Evolutionary conservation across 768 basidiomycete genomes (phyloP), one percentile per base, ranked within the genome.

Genomic region (Asterophora parasitica): DNA sequence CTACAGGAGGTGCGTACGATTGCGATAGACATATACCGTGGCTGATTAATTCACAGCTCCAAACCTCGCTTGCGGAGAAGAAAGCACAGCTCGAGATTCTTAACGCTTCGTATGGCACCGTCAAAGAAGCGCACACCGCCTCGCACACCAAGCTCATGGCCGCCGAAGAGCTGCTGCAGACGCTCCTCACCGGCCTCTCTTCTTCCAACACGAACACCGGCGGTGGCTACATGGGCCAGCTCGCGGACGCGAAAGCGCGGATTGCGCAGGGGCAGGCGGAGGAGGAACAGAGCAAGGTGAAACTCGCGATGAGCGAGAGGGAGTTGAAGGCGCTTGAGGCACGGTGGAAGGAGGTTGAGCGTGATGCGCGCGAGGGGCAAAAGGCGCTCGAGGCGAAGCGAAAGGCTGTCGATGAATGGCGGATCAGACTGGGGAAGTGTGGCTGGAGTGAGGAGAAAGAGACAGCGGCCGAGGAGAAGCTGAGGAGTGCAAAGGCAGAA

Each of bases 141-240:
- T 73, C 81, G 2, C 74, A 82, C 47, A 69, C 75, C 4, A 76
- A 82, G 23, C 76, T 95, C 7, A 62, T 76, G 11, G 86, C 81
- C 15, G 78, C 85, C 12, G 94, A 98, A 65, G 91, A 93, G 57
- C 85, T 98, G n/a, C 76, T 98, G 0, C 95, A 98, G 64, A 91
- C 92, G 0, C 81, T 98, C 15, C 75, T 95, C 39, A 98, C 95
- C 0, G 96, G 96, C 36, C 80, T 97, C 8, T 83, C 92, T 1
- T 85, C 88, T 4, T 75, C 71, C 33, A 76, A 76, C 42, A 66
- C 74, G 23, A 81, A 79, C 49, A 82, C 81, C 13, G 79, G 82
- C 8, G 92, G 93, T 2, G 96, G 96, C 0, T 98, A 97, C 65
- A 86, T 98, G 82, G 96, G 93, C 15, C 94, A 97, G 63, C 79